Conservation (phyloP, 495 filamentous ascomycete species). For the Barbatosphaeria neglecta region DNA sequence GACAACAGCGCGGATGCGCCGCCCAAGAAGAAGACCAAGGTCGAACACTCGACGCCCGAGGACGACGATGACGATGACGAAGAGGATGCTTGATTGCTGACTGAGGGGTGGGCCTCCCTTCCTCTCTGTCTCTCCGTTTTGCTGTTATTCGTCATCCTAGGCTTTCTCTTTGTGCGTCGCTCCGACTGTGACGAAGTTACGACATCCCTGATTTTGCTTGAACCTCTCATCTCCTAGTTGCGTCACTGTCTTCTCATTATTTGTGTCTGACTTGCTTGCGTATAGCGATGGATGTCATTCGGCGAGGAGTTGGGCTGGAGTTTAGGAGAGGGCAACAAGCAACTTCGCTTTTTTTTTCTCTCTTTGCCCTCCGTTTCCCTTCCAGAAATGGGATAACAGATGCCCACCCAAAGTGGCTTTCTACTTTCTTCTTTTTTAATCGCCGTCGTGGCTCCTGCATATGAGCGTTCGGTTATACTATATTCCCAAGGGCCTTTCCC, state of each 20-base stretch:
- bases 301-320: constrained; percentile 1
- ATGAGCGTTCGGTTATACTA: not conserved
- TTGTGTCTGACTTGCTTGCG: not conserved
- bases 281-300: not conserved
- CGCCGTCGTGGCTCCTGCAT: not conserved
- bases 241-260: constrained; percentile 2
- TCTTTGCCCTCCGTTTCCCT: not conserved
- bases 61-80: constrained; percentile 43
- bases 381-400: not conserved
- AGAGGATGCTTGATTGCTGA: constrained; percentile 22
- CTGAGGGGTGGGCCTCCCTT: not conserved
- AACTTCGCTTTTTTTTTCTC: constrained; percentile 1
- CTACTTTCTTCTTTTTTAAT: not conserved
- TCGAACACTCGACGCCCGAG: constrained; percentile 27
- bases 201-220: not conserved
- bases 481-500: no score
- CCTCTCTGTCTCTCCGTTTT: not conserved
- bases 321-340: not conserved
- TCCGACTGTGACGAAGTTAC: constrained; percentile 1
- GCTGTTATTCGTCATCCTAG: not conserved
- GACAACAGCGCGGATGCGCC: constrained; percentile 24
- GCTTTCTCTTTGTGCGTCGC: not conserved
- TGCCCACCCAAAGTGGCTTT: not conserved
- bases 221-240: not conserved
- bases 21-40: constrained; percentile 46